Evolutionary conservation across 139 green algal genomes (phyloP).

Genomic region (Pleodorina starrii): DNA sequence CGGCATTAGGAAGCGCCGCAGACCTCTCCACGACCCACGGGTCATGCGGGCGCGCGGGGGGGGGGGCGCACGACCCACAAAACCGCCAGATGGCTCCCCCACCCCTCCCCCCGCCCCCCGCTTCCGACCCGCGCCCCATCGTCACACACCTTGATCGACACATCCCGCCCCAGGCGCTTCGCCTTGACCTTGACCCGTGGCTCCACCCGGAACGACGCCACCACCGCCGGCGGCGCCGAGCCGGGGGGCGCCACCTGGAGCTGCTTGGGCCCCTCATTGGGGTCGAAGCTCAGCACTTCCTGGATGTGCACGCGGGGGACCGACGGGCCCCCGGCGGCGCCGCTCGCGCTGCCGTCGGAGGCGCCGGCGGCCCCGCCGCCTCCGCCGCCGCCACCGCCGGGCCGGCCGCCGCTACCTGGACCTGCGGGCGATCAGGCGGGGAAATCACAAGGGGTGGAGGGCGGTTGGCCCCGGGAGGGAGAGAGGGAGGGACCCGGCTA

Average conservation of each 20-base stretch:
- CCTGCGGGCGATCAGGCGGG: no score
- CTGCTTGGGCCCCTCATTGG: constrained; percentile 52
- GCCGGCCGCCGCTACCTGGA: not conserved
- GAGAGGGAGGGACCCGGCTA: no score
- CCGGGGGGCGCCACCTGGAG: not conserved
- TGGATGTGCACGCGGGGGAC: constrained; percentile 48
- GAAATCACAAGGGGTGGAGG: no score
- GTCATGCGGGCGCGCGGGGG: no score
- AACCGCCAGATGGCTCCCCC: no score
- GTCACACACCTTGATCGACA: constrained; percentile 47
- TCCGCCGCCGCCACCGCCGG: not conserved
- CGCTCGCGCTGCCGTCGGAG: not conserved
- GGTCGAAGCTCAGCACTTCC: constrained; percentile 60
- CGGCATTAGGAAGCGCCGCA: no score
- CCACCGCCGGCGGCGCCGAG: not conserved
- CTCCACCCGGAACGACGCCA: constrained; percentile 3
- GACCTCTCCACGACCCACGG: no score
- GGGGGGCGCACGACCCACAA: no score
- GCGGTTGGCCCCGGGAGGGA: no score
- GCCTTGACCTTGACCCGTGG: constrained; percentile 35
- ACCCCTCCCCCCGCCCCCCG: no score
- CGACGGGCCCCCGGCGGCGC: not conserved
- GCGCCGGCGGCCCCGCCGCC: not conserved
- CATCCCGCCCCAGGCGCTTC: constrained; percentile 54
- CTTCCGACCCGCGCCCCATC: no score